Base-by-base conservation (phyloP, 2,329 filamentous ascomycete species). In the Calcarisporium arbuscula region DNA sequence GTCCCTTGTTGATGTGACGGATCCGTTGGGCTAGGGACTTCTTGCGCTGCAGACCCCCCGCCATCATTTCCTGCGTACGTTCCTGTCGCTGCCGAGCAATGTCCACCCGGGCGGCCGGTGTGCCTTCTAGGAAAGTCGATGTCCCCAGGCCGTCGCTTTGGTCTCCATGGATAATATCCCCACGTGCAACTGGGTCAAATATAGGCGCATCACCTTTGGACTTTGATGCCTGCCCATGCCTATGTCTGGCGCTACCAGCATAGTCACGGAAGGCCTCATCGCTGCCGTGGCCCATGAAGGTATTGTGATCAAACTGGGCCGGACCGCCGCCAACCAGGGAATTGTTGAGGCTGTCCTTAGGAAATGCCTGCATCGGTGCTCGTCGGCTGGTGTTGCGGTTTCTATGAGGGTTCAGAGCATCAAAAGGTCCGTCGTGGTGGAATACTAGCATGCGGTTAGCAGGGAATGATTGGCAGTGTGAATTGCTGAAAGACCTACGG, bases 321-420 rank as follows among this genome's bases (percentile, higher is more conserved):
- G 92, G 90, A 3, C 90, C 92, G 11, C 86, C 71, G 10, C 92
- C 92, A 36, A 90, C 90, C 10, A 98, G 65, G 2, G 82, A 81
- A 68, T 95, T 96, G 68, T 98, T 98, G 41, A 85, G 74, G 2
- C 88, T 95, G 50, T 85, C 87, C 51, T 86, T 85, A 16, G 92
- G 87, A 61, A 96, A 98, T 3, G 92, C 92, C 57, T 94, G 82
- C 87, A 98, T 95, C 1, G 92, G 92, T 6, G 92, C 88, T n/a
- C 84, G 80, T 40, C 81, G 78, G 51, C 82, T 80, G 49, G 81
- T 85, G 53, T 85, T 84, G 38, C 85, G 80, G 60, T 96, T 98
- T 45, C 92, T 85, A 57, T 94, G 85, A 5, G 92, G 88, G 58
- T 95, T 94, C 57, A 92, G 85, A 15, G 92, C 92, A 60, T 98